Percentiles rank a stretch among this genome's conserved stretches.
Conservation (phyloP, 2,329 filamentous ascomycete genomes). For the Clarireedia paspali region DNA sequence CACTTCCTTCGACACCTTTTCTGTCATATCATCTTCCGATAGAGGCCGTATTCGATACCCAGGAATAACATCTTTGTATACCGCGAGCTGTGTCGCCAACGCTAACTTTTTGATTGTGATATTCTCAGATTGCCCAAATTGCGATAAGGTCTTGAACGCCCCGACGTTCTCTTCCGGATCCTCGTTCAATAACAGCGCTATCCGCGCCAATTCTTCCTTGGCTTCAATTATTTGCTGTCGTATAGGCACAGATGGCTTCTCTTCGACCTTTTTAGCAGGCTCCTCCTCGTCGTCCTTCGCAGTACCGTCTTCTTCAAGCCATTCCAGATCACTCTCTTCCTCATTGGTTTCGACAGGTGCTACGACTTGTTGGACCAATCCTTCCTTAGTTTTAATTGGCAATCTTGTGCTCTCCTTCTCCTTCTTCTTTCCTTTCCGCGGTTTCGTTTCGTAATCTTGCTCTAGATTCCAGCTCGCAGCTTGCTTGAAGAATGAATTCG, state of each 20-base stretch:
- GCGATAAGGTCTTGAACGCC: slow-evolving; percentile 68
- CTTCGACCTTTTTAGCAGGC: slow-evolving; percentile 41
- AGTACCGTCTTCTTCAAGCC: slow-evolving; percentile 49
- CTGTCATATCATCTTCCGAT: slow-evolving; percentile 63
- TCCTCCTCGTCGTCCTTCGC: slow-evolving; percentile 38
- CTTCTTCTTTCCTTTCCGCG: slow-evolving; percentile 69
- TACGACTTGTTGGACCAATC: slow-evolving; percentile 55
- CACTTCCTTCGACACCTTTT: slow-evolving; percentile 88
- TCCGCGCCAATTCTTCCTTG: slow-evolving; percentile 84
- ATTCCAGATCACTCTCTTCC: slow-evolving; percentile 53
- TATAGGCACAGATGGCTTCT: slow-evolving; percentile 59
- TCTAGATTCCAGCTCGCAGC: slow-evolving; percentile 85
- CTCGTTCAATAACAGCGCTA: slow-evolving; percentile 77
- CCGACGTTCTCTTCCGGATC: slow-evolving; percentile 85
- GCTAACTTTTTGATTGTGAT: slow-evolving; percentile 76
- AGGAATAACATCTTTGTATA: slow-evolving; percentile 94
- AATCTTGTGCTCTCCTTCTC: slow-evolving; percentile 63
- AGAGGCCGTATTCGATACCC: slow-evolving; percentile 89
- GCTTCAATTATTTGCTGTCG: slow-evolving; percentile 76
- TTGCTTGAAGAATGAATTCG: slow-evolving; percentile 54
- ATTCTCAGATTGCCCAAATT: slow-evolving; percentile 63
- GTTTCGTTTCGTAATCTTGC: slow-evolving; percentile 78
- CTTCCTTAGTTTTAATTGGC: slow-evolving; percentile 81
- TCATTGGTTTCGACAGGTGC: slow-evolving; percentile 45
- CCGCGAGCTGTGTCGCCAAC: slow-evolving; percentile 75